These are phyloP conservation scores for Eucalyptus tenuipes DNA, from an alignment of 345 rosid species.

Conservation along the genomic window DNA sequence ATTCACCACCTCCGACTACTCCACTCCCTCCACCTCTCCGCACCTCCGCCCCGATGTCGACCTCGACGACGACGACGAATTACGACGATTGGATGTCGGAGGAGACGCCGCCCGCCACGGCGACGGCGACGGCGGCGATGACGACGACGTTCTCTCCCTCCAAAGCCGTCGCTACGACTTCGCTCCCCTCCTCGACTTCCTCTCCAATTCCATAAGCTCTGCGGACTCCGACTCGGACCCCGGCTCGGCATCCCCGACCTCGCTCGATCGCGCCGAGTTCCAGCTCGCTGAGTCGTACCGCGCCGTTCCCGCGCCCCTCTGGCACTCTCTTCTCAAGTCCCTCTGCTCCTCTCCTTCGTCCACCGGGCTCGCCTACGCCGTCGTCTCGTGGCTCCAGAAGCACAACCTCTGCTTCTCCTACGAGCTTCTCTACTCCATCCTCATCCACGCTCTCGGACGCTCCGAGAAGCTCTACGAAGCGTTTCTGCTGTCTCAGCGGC, in stretches of 20 bases:
- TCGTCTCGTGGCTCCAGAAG: conserved; percentile 79
- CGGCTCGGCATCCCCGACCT: conserved; percentile 16
- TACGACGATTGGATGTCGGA: neutral
- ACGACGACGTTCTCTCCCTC: conserved; percentile 24
- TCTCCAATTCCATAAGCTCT: conserved; percentile 18
- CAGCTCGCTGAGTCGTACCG: conserved; percentile 69
- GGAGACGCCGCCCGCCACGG: neutral
- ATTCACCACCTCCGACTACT: neutral
- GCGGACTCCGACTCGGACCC: conserved; percentile 9
- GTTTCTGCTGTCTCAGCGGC: conserved; percentile 71
- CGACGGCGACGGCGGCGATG: neutral
- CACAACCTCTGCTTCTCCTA: conserved; percentile 94
- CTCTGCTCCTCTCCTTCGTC: conserved; percentile 49
- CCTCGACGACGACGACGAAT: neutral
- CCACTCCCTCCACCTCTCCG: neutral
- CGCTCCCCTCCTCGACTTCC: conserved; percentile 65
- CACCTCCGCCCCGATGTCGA: neutral
- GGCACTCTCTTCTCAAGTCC: conserved; percentile 78
- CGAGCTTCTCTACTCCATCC: conserved; percentile 85
- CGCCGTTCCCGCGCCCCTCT: conserved; percentile 77
- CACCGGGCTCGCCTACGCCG: conserved; percentile 59
- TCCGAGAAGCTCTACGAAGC: conserved; percentile 97
- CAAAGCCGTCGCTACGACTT: conserved; percentile 51
- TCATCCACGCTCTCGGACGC: conserved; percentile 88
- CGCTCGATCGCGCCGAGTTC: conserved; percentile 54